phyloP scores from a whole-genome alignment of 345 rosid genomes.

The Gossypium raimondii region DNA sequence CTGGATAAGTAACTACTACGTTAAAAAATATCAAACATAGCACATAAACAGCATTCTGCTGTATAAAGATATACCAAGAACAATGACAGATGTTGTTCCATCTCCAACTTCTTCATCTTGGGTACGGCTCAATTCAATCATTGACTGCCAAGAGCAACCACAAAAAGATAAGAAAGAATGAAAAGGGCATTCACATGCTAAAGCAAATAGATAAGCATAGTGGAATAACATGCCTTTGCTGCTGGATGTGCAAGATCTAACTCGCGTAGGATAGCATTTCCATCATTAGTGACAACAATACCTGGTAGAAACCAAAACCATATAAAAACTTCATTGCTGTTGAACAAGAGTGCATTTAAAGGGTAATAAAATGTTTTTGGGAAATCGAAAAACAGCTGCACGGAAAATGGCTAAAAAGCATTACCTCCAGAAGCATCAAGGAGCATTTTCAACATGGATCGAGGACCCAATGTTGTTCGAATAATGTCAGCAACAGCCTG shows the following conservation, averaged over 20 bases:
- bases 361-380: background rate
- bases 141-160: conserved; percentile 49
- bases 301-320: conserved; percentile 37
- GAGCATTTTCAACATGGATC: conserved; percentile 96
- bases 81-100: conserved; percentile 96
- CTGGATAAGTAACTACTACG: background rate
- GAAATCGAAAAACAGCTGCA: background rate
- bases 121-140: conserved; percentile 93
- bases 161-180: conserved; percentile 6
- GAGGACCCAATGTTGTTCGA: conserved; percentile 94
- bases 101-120: conserved; percentile 99
- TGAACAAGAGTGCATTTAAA: background rate
- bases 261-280: conserved; percentile 92
- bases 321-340: background rate
- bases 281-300: conserved; percentile 92
- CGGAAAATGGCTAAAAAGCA: background rate
- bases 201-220: background rate
- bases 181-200: background rate
- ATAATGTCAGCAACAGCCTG: conserved; percentile 91
- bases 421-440: conserved; percentile 88
- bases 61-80: conserved; percentile 59
- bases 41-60: background rate
- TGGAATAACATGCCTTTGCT: conserved; percentile 57
- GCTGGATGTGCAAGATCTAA: conserved; percentile 90
- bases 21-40: background rate